Conservation (phyloP, 768 basidiomycete genomes). For the Gautieria morchelliformis region DNA sequence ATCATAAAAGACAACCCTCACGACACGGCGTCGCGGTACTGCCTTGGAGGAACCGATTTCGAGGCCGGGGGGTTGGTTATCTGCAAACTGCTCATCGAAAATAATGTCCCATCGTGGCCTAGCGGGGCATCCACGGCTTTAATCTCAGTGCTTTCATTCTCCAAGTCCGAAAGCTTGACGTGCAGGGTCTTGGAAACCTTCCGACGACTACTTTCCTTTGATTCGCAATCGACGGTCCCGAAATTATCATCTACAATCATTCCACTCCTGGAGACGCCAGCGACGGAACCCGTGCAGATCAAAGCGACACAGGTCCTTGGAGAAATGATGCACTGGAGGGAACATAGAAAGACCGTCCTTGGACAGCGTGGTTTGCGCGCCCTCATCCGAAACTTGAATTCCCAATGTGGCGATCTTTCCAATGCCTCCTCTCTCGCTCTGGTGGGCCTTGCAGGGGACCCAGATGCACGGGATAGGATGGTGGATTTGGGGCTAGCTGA, state of each 20-base stretch:
- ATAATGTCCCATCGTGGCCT: neutral
- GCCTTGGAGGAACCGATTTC: neutral
- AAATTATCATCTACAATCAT: neutral
- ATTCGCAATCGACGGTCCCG: slow-evolving; percentile 1
- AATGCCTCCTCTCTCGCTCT: slow-evolving; percentile 3
- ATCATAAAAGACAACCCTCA: neutral
- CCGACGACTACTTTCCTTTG: slow-evolving; percentile 3
- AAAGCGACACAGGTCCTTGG: slow-evolving; percentile 6
- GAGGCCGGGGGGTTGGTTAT: slow-evolving; percentile 2
- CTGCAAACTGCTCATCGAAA: neutral
- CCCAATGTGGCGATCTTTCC: neutral
- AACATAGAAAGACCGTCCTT: neutral
- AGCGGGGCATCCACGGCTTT: neutral
- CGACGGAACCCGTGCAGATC: neutral
- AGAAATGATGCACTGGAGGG: slow-evolving; percentile 3
- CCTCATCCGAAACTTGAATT: neutral
- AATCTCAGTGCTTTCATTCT: neutral
- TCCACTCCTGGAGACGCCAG: neutral
- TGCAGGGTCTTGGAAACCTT: slow-evolving; percentile 6
- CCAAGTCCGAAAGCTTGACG: neutral
- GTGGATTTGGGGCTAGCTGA: neutral
- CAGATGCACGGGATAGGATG: neutral
- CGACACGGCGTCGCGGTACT: neutral
- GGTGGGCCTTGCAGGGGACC: neutral
- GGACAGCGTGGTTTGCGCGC: neutral